A percentile compares a stretch with the other conserved stretches of the same genome.
phyloP scores from a whole-genome alignment of 805 yeast genomes.

The Candida adriatica region DNA sequence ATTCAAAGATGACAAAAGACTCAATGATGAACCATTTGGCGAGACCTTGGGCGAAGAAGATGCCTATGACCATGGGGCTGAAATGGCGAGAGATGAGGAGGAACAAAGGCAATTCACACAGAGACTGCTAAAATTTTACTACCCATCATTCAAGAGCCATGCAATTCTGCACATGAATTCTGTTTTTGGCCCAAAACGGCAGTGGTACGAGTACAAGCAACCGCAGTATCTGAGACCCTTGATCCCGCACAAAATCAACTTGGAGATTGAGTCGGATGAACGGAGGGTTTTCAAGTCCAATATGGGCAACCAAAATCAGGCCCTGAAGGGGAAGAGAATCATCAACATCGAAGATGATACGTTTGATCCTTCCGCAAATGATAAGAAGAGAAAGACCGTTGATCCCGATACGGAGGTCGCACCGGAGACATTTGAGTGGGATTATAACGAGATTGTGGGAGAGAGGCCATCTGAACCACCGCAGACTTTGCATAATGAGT shows the following conservation, averaged over 20 bases:
- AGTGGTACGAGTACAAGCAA: slow-evolving; percentile 46
- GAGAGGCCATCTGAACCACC: slow-evolving; percentile 23
- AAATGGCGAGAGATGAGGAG: slow-evolving; percentile 5
- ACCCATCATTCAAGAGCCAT: slow-evolving; percentile 54
- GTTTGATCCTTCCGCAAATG: slow-evolving; percentile 9
- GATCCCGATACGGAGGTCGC: slow-evolving; percentile 42
- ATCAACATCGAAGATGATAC: slow-evolving; percentile 14
- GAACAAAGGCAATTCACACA: slow-evolving; percentile 15
- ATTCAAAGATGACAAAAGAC: slow-evolving; percentile 31
- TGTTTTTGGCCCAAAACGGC: slow-evolving; percentile 58
- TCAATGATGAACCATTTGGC: slow-evolving; percentile 20
- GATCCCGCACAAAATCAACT: slow-evolving; percentile 49
- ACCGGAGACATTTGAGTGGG: slow-evolving; percentile 74
- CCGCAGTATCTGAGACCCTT: slow-evolving; percentile 27
- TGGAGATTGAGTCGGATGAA: slow-evolving; percentile 62
- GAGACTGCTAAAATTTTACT: slow-evolving; percentile 39
- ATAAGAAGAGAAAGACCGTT: slow-evolving; percentile 11
- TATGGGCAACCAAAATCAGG: slow-evolving; percentile 8
- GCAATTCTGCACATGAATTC: slow-evolving; percentile 57
- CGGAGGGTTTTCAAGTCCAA: slow-evolving; percentile 40
- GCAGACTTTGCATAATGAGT: slow-evolving; percentile 5
- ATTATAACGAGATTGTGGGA: slow-evolving; percentile 55
- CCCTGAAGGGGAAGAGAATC: slow-evolving; percentile 11
- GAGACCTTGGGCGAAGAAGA: slow-evolving; percentile 1
- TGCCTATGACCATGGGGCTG: slow-evolving; percentile 7